Percentiles rank a stretch among this genome's conserved stretches.
phyloP scores from a whole-genome alignment of 139 green algal genomes.

The Auxenochlorella pyrenoidosa region DNA sequence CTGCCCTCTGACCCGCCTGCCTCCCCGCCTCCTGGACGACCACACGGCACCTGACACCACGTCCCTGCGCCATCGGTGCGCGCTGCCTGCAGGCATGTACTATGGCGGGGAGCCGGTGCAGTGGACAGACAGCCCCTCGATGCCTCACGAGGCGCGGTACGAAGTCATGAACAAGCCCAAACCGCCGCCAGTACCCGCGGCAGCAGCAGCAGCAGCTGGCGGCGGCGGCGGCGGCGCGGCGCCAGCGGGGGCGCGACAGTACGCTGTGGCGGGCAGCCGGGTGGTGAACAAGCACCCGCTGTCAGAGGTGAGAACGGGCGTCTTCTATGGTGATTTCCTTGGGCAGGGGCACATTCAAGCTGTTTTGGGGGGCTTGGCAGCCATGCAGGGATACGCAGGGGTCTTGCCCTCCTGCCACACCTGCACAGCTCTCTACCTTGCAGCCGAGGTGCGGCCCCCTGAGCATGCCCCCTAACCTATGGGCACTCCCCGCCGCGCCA shows the following conservation, averaged over 20 bases:
- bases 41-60: too few species aligned
- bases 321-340: too few species aligned
- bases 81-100: constrained; percentile 59
- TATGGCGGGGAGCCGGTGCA: constrained; percentile 79
- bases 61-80: too few species aligned
- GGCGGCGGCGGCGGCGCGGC: background rate
- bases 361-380: too few species aligned
- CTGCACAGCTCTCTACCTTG: too few species aligned
- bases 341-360: too few species aligned
- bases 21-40: too few species aligned
- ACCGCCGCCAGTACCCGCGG: constrained; percentile 43
- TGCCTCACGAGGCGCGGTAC: constrained; percentile 63
- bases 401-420: too few species aligned
- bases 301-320: background rate
- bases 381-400: too few species aligned
- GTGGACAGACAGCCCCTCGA: constrained; percentile 66
- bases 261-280: background rate
- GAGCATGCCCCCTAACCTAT: too few species aligned
- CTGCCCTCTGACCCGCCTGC: too few species aligned
- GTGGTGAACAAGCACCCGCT: constrained; percentile 61
- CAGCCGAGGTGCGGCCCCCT: too few species aligned
- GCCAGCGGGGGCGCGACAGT: constrained; percentile 15
- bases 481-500: background rate
- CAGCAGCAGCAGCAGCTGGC: constrained; percentile 3
- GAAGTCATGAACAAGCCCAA: constrained; percentile 37